Conservation (phyloP, 1,139 yeast species). For the Debaryomyces robertsiae region DNA sequence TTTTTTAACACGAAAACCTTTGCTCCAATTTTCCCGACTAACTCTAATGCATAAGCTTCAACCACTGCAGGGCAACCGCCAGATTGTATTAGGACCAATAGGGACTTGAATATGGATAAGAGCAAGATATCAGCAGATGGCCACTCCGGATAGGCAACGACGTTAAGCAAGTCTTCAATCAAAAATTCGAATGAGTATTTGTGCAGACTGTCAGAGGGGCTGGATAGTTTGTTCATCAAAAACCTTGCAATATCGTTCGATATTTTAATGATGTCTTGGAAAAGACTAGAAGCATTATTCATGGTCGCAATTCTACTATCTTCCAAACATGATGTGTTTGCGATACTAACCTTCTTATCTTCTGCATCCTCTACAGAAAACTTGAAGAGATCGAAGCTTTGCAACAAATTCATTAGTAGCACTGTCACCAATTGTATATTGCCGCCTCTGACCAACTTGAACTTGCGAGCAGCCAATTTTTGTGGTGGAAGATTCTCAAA, state of each 20-base stretch:
- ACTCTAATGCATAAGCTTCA: conserved; percentile 56
- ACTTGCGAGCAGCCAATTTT: conserved; percentile 45
- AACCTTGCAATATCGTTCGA: conserved; percentile 41
- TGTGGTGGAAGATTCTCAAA: conserved; percentile 50
- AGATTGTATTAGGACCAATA: conserved; percentile 39
- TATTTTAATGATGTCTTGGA: conserved; percentile 14
- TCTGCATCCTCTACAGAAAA: conserved; percentile 11
- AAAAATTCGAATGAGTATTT: conserved; percentile 52
- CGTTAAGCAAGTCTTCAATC: conserved; percentile 54
- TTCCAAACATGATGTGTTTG: conserved; percentile 9
- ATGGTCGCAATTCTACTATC: conserved; percentile 14
- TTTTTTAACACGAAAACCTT: conserved; percentile 40
- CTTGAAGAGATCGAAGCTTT: conserved; percentile 32
- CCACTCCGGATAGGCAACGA: conserved; percentile 61
- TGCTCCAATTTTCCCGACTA: conserved; percentile 58
- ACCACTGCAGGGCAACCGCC: conserved; percentile 36
- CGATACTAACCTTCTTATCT: conserved; percentile 3
- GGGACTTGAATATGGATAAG: conserved; percentile 41
- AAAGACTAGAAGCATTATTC: conserved; percentile 6
- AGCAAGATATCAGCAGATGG: conserved; percentile 56
- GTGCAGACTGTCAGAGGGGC: conserved; percentile 37
- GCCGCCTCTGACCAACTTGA: conserved; percentile 44
- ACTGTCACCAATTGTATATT: conserved; percentile 52
- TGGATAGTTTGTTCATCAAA: conserved; percentile 41
- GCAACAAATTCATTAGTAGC: conserved; percentile 48